Base-by-base conservation (phyloP, 805 yeast species). In the Wilhelminamyces savonicus region DNA sequence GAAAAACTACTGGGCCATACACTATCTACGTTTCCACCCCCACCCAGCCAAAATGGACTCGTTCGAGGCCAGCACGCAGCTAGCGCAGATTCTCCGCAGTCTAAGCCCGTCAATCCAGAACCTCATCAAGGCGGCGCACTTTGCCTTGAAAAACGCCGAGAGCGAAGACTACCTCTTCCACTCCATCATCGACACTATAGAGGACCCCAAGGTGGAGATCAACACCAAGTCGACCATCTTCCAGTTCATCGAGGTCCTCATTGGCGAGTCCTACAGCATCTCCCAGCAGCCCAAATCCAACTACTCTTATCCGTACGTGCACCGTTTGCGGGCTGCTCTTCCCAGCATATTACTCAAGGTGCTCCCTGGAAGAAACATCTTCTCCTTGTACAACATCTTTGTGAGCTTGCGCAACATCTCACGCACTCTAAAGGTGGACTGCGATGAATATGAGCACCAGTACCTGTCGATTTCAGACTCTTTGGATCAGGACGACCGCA, bases 31-130 rank as follows among this genome's bases (percentile, higher is more conserved):
- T n/a, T n/a, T n/a, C n/a, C n/a, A n/a, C n/a, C n/a, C n/a, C n/a
- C n/a, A n/a, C n/a, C n/a, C n/a, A n/a, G n/a, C n/a, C 29, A 29
- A 10, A 11, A 85, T 88, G 94, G 96, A 88, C 50, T 78, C 95
- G 1, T 84, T 90, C 52, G 95, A 85, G 47, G 87, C 88, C 4
- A 71, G 90, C 35, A 59, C 85, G 26, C 82, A 81, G 53, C 80
- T 88, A 44, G 67, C 76, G 5, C 83, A 78, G 43, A 71, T 77
- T 25, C 63, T 88, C 31, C 69, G 77, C 41, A 53, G 66, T 5
- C 59, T 90, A 24, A 78, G 76, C 24, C 88, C 95, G 0, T 70
- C 86, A 1, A 57, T 63, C 28, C 71, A 58, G 41, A 60, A 63
- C n/a, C 59, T 75, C 19, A 53, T 59, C 7, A 69, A 69, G 29